Conservation (phyloP, 345 rosid species). For the Populus davidiana region DNA sequence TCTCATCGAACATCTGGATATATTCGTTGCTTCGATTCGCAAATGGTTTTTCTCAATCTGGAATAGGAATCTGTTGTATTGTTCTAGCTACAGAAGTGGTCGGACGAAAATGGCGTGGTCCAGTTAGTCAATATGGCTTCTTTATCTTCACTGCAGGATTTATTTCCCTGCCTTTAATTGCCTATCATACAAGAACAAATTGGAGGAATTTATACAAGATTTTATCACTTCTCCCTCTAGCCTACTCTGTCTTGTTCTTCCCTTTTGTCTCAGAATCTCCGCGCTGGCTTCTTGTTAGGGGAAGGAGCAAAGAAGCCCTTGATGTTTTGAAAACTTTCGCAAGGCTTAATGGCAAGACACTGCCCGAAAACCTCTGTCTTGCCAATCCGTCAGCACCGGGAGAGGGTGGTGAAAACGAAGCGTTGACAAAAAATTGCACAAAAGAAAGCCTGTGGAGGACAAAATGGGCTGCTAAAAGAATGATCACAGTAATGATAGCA, state of each 20-base stretch:
- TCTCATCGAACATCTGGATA: slow-evolving; percentile 68
- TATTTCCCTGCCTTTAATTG: slow-evolving; percentile 60
- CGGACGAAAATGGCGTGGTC: slow-evolving; percentile 71
- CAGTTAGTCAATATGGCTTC: slow-evolving; percentile 74
- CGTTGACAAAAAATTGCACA: background rate
- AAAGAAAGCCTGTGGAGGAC: slow-evolving; percentile 52
- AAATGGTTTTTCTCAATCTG: slow-evolving; percentile 56
- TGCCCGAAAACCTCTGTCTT: slow-evolving; percentile 43
- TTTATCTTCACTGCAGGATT: slow-evolving; percentile 69
- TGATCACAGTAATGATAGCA: slow-evolving; percentile 47
- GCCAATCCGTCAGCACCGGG: slow-evolving; percentile 22
- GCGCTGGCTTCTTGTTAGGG: slow-evolving; percentile 65
- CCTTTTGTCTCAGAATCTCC: slow-evolving; percentile 71
- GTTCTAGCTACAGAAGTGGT: slow-evolving; percentile 70
- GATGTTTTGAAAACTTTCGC: slow-evolving; percentile 46
- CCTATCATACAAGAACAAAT: slow-evolving; percentile 45
- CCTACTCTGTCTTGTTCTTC: slow-evolving; percentile 38
- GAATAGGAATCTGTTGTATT: slow-evolving; percentile 64
- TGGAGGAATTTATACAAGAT: slow-evolving; percentile 60
- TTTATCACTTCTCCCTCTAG: slow-evolving; percentile 49
- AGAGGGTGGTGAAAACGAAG: background rate
- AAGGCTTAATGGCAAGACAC: slow-evolving; percentile 42
- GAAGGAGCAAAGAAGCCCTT: slow-evolving; percentile 52
- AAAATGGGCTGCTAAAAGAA: slow-evolving; percentile 60
- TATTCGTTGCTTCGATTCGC: slow-evolving; percentile 61